These are phyloP conservation scores for Daldinia loculata DNA, from an alignment of 495 filamentous ascomycete species.

Conservation along the genomic window DNA sequence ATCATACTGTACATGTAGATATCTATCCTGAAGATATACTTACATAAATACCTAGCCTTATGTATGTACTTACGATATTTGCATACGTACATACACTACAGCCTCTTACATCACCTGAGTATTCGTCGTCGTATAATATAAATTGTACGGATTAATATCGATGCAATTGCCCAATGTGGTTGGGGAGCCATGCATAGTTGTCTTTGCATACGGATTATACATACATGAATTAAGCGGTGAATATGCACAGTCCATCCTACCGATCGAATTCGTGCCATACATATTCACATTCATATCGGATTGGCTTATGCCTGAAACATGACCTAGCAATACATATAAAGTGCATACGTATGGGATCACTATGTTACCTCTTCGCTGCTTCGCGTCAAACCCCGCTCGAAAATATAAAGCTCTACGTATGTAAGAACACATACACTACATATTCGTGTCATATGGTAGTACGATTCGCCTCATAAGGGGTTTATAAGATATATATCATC, in stretches of 20 bases:
- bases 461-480: neutral
- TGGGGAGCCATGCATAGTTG: constrained; percentile 6
- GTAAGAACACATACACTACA: neutral
- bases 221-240: constrained; percentile 37
- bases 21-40: too few relatives aligned
- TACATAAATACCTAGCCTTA: too few relatives aligned
- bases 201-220: constrained; percentile 20
- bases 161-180: constrained; percentile 26
- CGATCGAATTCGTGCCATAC: constrained; percentile 14
- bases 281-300: constrained; percentile 21
- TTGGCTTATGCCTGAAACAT: constrained; percentile 36
- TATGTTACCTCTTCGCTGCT: neutral
- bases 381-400: constrained; percentile 14
- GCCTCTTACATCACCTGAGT: neutral
- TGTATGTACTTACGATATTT: too few relatives aligned
- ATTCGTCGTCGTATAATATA: neutral
- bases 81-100: neutral
- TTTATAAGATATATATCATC: neutral
- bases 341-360: neutral
- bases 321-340: constrained; percentile 11
- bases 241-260: constrained; percentile 22
- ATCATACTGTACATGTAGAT: too few relatives aligned
- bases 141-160: neutral
- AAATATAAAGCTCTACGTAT: neutral
- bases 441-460: neutral